Evolutionary conservation across 768 basidiomycete species (phyloP).

Genomic region (Saitozyma sp.): DNA sequence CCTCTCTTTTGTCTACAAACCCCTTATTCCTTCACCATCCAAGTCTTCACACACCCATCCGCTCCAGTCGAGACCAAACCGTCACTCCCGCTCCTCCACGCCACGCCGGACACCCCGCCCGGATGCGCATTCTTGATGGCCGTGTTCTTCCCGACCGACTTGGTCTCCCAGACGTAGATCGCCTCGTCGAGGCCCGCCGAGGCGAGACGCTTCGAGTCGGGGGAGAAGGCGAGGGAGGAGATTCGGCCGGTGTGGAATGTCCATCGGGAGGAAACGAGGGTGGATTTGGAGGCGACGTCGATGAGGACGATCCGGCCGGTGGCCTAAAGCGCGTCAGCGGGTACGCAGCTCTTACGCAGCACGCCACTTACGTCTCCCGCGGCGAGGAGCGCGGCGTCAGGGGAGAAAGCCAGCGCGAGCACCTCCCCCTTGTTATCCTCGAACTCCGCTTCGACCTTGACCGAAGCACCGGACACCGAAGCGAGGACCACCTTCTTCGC

Average conservation of each 20-base stretch:
- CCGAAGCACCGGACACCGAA: conserved; percentile 66
- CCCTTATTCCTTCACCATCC: conserved; percentile 31
- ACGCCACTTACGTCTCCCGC: conserved; percentile 76
- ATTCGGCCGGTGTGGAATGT: conserved; percentile 80
- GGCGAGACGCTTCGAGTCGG: conserved; percentile 72
- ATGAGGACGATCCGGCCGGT: conserved; percentile 78
- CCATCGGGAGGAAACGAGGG: conserved; percentile 65
- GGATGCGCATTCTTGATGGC: conserved; percentile 82
- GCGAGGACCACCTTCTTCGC: conserved; percentile 70
- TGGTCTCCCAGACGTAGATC: conserved; percentile 81
- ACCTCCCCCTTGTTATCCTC: conserved; percentile 68
- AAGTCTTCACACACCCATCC: conserved; percentile 70
- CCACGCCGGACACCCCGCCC: conserved; percentile 77
- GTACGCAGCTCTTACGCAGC: neutral
- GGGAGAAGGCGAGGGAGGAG: conserved; percentile 72
- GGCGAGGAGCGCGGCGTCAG: conserved; percentile 71
- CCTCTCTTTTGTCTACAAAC: no score
- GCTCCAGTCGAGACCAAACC: conserved; percentile 72
- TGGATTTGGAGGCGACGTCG: conserved; percentile 64
- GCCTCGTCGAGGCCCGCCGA: conserved; percentile 92
- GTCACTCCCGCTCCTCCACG: conserved; percentile 66
- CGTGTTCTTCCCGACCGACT: conserved; percentile 67
- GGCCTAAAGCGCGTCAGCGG: conserved; percentile 58
- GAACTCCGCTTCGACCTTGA: conserved; percentile 57
- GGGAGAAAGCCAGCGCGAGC: conserved; percentile 74